phyloP scores from a whole-genome alignment of 2,329 filamentous ascomycete species.

The Corynespora cassiicola region DNA sequence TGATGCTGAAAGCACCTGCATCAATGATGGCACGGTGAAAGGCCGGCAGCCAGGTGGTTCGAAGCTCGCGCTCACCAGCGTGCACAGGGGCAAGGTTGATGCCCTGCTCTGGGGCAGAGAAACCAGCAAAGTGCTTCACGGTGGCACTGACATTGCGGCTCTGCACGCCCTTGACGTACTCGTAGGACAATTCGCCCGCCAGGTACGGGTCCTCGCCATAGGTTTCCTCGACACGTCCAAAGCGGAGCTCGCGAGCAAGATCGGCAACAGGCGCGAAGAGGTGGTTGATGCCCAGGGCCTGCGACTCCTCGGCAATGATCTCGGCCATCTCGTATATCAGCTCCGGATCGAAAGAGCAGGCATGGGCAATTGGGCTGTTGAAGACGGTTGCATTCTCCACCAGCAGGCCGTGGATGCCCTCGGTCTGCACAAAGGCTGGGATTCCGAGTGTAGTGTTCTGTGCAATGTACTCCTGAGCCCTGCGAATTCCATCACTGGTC shows the following conservation, averaged over 20 bases:
- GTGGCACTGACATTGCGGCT: slow-evolving; percentile 70
- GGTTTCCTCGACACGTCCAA: slow-evolving; percentile 76
- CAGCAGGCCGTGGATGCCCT: slow-evolving; percentile 76
- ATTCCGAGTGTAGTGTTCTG: slow-evolving; percentile 72
- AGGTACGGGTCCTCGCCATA: slow-evolving; percentile 74
- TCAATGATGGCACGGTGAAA: slow-evolving; percentile 77
- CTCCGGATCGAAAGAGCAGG: slow-evolving; percentile 72
- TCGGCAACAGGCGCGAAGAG: slow-evolving; percentile 75
- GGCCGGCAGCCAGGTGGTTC: slow-evolving; percentile 61
- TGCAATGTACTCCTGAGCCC: slow-evolving; percentile 72
- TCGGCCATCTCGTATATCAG: slow-evolving; percentile 71
- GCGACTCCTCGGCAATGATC: slow-evolving; percentile 70
- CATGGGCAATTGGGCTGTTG: slow-evolving; percentile 77
- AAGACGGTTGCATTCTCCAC: slow-evolving; percentile 78
- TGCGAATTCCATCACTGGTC: slow-evolving; percentile 67
- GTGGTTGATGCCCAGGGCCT: slow-evolving; percentile 74
- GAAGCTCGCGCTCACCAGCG: slow-evolving; percentile 61
- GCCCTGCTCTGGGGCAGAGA: slow-evolving; percentile 73
- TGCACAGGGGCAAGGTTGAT: slow-evolving; percentile 70
- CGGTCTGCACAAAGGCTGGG: slow-evolving; percentile 75
- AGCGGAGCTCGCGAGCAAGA: slow-evolving; percentile 73
- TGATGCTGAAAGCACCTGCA: slow-evolving; percentile 70
- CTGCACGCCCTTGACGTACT: slow-evolving; percentile 68
- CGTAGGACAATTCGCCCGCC: slow-evolving; percentile 71
- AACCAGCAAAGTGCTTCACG: slow-evolving; percentile 78